Evolutionary conservation across 2,329 filamentous ascomycete species (phyloP).

Genomic region (Alternaria gansuensis): DNA sequence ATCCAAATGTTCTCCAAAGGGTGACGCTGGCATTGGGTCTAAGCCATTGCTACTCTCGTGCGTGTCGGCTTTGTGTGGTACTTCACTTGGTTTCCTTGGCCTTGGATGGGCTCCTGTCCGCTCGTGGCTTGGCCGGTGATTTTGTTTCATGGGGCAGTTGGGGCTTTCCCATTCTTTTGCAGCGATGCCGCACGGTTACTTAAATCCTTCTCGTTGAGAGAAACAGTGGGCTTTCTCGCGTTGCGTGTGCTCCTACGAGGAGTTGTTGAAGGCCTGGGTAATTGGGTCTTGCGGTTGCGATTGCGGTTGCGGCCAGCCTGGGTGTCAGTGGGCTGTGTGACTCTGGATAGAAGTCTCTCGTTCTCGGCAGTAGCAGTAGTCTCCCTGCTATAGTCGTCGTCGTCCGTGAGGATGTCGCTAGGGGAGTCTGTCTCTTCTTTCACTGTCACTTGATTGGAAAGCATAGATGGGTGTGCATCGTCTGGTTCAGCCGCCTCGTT

Average conservation of each 20-base stretch:
- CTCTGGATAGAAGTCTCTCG: too few relatives aligned
- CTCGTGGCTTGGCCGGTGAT: neutral
- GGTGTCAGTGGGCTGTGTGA: neutral
- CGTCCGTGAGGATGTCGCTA: neutral
- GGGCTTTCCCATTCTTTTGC: neutral
- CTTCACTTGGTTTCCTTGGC: fast-evolving
- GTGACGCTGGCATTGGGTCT: too few relatives aligned
- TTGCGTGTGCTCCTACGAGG: neutral
- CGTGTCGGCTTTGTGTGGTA: neutral
- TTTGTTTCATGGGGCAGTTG: neutral
- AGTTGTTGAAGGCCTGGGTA: neutral
- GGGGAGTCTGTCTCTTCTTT: too few relatives aligned
- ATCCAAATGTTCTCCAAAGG: too few relatives aligned
- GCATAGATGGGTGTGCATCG: too few relatives aligned
- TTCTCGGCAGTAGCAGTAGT: too few relatives aligned
- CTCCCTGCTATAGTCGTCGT: too few relatives aligned
- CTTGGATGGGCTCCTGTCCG: neutral
- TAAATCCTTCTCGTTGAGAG: neutral
- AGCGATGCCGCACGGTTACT: neutral
- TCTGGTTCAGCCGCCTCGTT: neutral
- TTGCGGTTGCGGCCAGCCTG: neutral
- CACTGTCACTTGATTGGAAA: too few relatives aligned
- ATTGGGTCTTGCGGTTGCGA: neutral
- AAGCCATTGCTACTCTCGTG: neutral
- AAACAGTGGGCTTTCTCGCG: neutral